Base-by-base conservation (phyloP, 1,284 basidiomycete species). In the Rhodotorula sp. region DNA sequence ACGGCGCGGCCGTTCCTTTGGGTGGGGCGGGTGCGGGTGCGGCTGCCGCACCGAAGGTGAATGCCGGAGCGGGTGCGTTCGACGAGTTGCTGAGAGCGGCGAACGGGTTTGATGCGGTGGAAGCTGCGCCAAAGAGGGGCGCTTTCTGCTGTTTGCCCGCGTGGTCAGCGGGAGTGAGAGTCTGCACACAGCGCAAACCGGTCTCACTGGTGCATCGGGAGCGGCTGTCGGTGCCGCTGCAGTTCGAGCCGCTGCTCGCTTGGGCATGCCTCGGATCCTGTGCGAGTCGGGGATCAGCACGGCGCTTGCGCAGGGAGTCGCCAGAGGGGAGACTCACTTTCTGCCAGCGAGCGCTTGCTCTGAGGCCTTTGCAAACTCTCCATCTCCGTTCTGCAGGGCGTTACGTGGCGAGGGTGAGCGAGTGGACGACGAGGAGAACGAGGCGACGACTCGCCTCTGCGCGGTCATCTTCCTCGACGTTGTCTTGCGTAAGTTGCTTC, bases 251-350 rank as follows among this genome's bases (percentile, higher is more conserved):
- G 26, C 42, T 37, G 42, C 22, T 45, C 77, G 71, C 49, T 78
- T 74, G 14, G 82, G 82, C 67, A 83, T 62, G 4, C 80, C 81
- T 53, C 82, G 78, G 46, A 83, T 81, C 61, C 82, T 83, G 51
- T 5, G 33, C 29, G 44, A 22, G 46, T 15, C 15, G 42, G 4
- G 7, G 10, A 57, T 33, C 51, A 56, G 51, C 37, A 12, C 26
- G 26, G 26, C 51, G 29, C 8, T 26, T 17, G 12, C 20, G 17
- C n/a, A 26, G 3, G 53, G n/a, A 18, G 15, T 7, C 12, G 15
- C 24, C 20, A 5, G 6, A 4, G 51, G 6, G n/a, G 7, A 0
- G 33, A 33, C 64, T 18, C 37, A 68, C 67, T 64, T 60, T n/a
- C 69, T 58, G 5, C 62, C 67, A 3, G 63, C 62, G 3, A 68